phyloP scores from a whole-genome alignment of 768 basidiomycete species.

The Boletus rufocinnamomeus region DNA sequence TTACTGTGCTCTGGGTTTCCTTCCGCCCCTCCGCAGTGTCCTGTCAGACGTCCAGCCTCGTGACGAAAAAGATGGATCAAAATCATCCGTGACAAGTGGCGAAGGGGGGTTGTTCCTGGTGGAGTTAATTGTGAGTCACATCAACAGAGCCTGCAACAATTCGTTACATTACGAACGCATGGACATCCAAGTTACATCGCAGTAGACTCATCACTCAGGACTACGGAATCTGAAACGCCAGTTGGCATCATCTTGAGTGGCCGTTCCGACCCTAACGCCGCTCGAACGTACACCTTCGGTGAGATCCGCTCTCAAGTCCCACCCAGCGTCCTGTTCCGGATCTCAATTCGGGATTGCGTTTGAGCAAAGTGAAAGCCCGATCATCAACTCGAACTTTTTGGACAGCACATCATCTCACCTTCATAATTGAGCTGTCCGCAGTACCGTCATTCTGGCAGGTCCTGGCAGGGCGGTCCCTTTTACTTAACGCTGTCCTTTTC shows the following conservation, averaged over 20 bases:
- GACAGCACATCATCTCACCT: constrained; percentile 20
- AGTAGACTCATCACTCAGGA: constrained; percentile 7
- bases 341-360: constrained; percentile 23
- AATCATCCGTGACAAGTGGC: constrained; percentile 11
- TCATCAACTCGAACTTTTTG: constrained; percentile 19
- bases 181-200: constrained; percentile 13
- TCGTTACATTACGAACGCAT: background rate
- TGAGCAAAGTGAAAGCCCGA: constrained; percentile 25
- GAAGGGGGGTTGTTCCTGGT: background rate
- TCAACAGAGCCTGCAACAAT: background rate
- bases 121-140: background rate
- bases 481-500: background rate
- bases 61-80: background rate
- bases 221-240: constrained; percentile 21
- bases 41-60: background rate
- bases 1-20: background rate
- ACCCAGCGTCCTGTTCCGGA: constrained; percentile 17
- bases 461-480: constrained; percentile 19
- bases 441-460: constrained; percentile 4
- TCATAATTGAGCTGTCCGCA: constrained; percentile 20
- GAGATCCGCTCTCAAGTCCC: constrained; percentile 34
- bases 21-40: background rate
- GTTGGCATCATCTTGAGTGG: constrained; percentile 1
- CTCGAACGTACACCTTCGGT: constrained; percentile 16
- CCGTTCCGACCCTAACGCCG: constrained; percentile 23